A percentile compares a stretch with the other conserved stretches of the same genome.
phyloP scores from a whole-genome alignment of 2,329 filamentous ascomycete species.

The Thyridium curvatum region DNA sequence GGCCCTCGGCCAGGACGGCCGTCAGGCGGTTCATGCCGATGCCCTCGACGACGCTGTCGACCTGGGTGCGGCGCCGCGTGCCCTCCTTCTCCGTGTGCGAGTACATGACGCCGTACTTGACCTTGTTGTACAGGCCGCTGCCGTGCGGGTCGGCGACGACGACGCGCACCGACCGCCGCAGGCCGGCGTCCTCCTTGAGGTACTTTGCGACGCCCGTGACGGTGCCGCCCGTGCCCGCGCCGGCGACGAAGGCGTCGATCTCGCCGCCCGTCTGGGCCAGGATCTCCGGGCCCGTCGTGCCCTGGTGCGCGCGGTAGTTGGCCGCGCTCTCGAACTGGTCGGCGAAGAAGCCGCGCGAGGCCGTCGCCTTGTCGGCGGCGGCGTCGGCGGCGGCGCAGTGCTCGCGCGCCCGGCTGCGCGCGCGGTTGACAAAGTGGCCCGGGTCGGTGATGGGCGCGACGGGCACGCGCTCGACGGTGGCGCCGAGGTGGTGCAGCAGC shows the following conservation, averaged over 20 bases:
- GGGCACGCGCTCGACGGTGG: constrained; percentile 83
- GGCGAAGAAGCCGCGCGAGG: constrained; percentile 81
- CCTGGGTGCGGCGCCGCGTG: constrained; percentile 80
- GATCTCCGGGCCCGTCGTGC: constrained; percentile 85
- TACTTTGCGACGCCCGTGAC: constrained; percentile 80
- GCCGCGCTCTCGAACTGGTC: constrained; percentile 92
- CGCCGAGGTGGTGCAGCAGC: constrained; percentile 82
- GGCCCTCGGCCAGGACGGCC: constrained; percentile 81
- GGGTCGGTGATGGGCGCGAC: constrained; percentile 92
- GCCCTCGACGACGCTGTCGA: constrained; percentile 93
- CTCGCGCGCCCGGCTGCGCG: constrained; percentile 66
- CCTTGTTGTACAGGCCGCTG: constrained; percentile 85
- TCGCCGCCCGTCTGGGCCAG: constrained; percentile 66
- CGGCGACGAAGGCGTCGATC: constrained; percentile 84
- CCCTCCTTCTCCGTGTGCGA: constrained; percentile 83
- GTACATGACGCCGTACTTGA: constrained; percentile 95
- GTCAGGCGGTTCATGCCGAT: constrained; percentile 96
- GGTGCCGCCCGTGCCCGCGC: constrained; percentile 91
- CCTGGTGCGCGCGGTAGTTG: constrained; percentile 81
- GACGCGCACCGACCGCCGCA: constrained; percentile 54
- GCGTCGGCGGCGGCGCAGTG: constrained; percentile 51
- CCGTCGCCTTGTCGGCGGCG: constrained; percentile 30
- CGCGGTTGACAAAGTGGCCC: constrained; percentile 90
- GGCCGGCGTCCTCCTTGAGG: constrained; percentile 61
- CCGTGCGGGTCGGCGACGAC: constrained; percentile 92